Base-by-base conservation (phyloP, 495 filamentous ascomycete genomes). In the Penicillium riverlandense region DNA sequence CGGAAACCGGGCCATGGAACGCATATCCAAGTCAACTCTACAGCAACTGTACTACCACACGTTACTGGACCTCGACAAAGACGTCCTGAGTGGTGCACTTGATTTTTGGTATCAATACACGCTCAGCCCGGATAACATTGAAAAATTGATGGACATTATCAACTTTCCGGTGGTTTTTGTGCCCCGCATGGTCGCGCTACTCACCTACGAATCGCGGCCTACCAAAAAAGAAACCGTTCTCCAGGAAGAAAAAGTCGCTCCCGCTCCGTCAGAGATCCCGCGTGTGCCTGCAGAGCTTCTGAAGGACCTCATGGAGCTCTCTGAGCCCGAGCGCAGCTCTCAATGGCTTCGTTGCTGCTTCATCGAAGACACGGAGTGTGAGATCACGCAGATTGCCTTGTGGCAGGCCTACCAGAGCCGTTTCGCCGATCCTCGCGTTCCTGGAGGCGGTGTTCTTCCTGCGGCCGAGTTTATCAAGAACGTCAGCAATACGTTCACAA, bases 401-500 rank as follows among this genome's bases (percentile, higher is more conserved):
- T 99, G 94, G 94, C 86, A 95, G 61, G 91, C 92, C 2, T 99
- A 99, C 54, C 92, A 96, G 55, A 72, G 71, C 31, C 84, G 86
- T 1, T 97, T 98, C 48, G 72, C 74, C 16, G 66, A 72, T 11
- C 63, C 67, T 37, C 62, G 65, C 11, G 48, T 65, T 29, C 63
- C 67, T 29, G 70, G 72, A 11, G 75, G 76, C 11, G 74, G 74
- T 22, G 79, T 89, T 44, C 78, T 97, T 35, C 82, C 82, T 8
- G 92, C 94, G 1, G 88, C 90, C 3, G 94, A 97, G 36, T 99
- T 97, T 61, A 99, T 99, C 57, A 85, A 90, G 47, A 96, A 96
- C 54, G 91, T 97, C 29, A 90, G 83, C 53, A 78, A 71, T 42
- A 90, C 75, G 44, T 97, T 80, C 71, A 72, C 68, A 11, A 83